Base-by-base conservation (phyloP, 2,329 filamentous ascomycete genomes). In the Phyllosticta citribraziliensis region DNA sequence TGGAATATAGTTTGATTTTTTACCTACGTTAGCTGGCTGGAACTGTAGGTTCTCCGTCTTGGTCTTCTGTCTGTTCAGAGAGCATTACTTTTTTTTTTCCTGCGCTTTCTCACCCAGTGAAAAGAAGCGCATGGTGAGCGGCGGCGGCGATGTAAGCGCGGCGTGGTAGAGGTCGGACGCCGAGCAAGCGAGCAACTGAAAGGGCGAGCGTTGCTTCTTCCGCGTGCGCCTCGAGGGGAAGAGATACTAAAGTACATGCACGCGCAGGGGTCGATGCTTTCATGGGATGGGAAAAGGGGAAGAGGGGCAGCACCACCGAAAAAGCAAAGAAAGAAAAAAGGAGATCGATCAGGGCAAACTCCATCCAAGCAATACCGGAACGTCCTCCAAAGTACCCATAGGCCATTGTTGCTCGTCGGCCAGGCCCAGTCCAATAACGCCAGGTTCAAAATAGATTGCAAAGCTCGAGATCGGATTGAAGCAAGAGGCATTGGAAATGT, bases 171-270 rank as follows among this genome's bases (percentile, higher is more conserved):
- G 2, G 33, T 40, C 33, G 10, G 33, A 40, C 33, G 33, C 33
- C 33, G 11, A 40, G 33, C 33, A 12, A 12, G 2, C 5, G 33
- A 40, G 33, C 33, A 40, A 40, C 51, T 6, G n/a, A 52, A 24
- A 2, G 22, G 10, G 51, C n/a, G 22, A 19, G n/a, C 1, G 51
- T 20, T 52, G 22, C 51, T 52, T 11, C 22, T 22, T 24, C 19
- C 51, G 51, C 51, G 51, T 20, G 51, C 33, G 33, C 33, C 33
- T 40, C 33, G 33, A 24, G n/a, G 11, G 22, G 51, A 11, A 4
- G 51, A 52, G 22, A 52, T 20, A 52, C 54, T 61, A 61, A 56
- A 56, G 30, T 61, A 61, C 58, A 61, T 61, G 58, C 58, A 61
- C 56, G 58, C 58, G 58, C 54, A 40, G 33, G 33, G 10, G 58